A percentile compares a stretch with the other conserved stretches of the same genome.
These are phyloP conservation scores for Fusarium chuoi DNA, from an alignment of 2,329 filamentous ascomycete genomes.

Conservation along the genomic window DNA sequence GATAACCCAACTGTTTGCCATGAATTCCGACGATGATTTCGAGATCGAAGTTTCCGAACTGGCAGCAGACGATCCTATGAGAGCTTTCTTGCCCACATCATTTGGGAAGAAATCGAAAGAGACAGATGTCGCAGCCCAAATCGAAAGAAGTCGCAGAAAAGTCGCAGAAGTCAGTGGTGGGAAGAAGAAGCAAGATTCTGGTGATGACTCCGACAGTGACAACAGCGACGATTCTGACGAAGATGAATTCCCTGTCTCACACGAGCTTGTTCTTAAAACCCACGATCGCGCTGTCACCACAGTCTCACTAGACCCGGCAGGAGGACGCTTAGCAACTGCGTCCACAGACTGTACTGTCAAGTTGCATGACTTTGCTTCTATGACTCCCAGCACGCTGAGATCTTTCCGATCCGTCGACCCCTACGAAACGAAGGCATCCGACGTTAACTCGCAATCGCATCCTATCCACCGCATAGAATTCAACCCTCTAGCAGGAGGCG, in stretches of 20 bases:
- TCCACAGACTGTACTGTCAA: constrained; percentile 93
- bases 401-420: constrained; percentile 95
- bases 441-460: constrained; percentile 81
- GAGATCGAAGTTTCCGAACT: constrained; percentile 65
- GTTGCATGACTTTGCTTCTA: constrained; percentile 92
- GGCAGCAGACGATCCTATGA: constrained; percentile 74
- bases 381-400: constrained; percentile 93
- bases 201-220: constrained; percentile 57
- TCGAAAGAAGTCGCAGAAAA: constrained; percentile 78
- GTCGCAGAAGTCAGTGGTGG: constrained; percentile 23
- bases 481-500: constrained; percentile 81
- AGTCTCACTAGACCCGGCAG: constrained; percentile 84
- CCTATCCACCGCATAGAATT: constrained; percentile 88
- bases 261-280: constrained; percentile 92
- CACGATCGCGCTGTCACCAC: constrained; percentile 90
- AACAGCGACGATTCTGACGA: constrained; percentile 69
- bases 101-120: constrained; percentile 86
- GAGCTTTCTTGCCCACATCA: constrained; percentile 79
- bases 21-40: constrained; percentile 71
- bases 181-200: constrained; percentile 55
- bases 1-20: constrained; percentile 43
- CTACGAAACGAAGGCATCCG: constrained; percentile 75
- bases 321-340: constrained; percentile 86
- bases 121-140: constrained; percentile 80
- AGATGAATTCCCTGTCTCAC: constrained; percentile 93